Percentiles rank a stretch among this genome's conserved stretches.
phyloP scores from a whole-genome alignment of 345 rosid genomes.

The Gossypium longicalyx region DNA sequence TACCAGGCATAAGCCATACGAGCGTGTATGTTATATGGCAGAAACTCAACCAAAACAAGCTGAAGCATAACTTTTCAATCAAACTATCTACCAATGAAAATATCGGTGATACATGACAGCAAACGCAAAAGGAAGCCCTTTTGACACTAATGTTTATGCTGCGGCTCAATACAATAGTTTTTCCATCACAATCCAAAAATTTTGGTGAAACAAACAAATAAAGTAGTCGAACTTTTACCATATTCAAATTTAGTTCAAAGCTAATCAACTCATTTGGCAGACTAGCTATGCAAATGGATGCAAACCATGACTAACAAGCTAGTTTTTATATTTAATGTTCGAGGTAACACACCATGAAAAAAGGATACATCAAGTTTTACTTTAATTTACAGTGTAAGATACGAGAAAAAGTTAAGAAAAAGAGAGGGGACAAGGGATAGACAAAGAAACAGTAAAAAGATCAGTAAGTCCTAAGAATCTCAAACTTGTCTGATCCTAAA shows the following conservation, averaged over 20 bases:
- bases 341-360: too few relatives aligned
- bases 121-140: neutral
- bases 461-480: neutral
- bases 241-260: neutral
- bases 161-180: neutral
- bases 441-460: too few relatives aligned
- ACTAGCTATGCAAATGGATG: neutral
- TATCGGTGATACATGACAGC: neutral
- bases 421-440: too few relatives aligned
- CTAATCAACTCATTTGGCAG: neutral
- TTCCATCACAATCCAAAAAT: neutral
- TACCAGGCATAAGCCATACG: slow-evolving; percentile 2
- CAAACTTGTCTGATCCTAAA: neutral
- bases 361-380: too few relatives aligned
- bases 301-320: neutral
- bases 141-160: neutral
- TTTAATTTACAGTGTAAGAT: too few relatives aligned
- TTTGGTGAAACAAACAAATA: neutral
- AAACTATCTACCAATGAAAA: neutral
- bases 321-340: too few relatives aligned
- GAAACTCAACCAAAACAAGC: neutral
- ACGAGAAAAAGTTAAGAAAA: too few relatives aligned
- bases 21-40: neutral
- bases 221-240: neutral
- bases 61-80: slow-evolving; percentile 1